A percentile compares a stretch with the other conserved stretches of the same genome.
These are phyloP conservation scores for Cladosporium cucumerinum DNA, from an alignment of 2,329 filamentous ascomycete species.

Conservation along the genomic window DNA sequence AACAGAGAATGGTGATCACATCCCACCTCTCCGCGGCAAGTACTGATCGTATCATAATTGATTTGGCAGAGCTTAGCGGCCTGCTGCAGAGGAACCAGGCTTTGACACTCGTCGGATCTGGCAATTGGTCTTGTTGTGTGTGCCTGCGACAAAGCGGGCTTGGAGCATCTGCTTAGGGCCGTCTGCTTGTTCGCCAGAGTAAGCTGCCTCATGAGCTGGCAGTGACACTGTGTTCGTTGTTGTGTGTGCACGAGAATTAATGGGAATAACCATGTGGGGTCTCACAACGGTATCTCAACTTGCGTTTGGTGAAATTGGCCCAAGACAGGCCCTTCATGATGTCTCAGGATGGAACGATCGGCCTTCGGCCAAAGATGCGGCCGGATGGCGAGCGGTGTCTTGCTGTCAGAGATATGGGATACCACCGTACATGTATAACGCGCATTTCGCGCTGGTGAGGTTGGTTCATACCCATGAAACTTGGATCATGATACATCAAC, in stretches of 20 bases:
- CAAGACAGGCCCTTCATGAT: not conserved
- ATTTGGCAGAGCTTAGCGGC: not conserved
- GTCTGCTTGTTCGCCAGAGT: not conserved
- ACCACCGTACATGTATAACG: too few species aligned
- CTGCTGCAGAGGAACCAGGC: not conserved
- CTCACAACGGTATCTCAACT: not conserved
- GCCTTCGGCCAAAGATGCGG: not conserved
- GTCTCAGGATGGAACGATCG: not conserved
- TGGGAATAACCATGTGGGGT: not conserved
- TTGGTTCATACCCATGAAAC: not conserved
- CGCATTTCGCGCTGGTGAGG: not conserved
- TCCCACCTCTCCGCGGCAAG: not conserved
- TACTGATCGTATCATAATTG: not conserved
- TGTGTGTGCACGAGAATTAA: not conserved
- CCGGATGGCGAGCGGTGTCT: not conserved
- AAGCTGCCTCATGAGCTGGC: not conserved
- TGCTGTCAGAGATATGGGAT: not conserved
- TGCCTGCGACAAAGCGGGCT: not conserved
- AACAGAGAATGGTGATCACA: not conserved
- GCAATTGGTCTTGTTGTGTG: not conserved
- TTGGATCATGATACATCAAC: not conserved
- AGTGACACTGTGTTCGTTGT: not conserved
- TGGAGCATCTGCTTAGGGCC: not conserved
- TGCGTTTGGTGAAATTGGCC: not conserved
- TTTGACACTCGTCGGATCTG: not conserved